Base-by-base conservation (phyloP, 148 eudicot genomes). In the Selenicereus undatus region DNA sequence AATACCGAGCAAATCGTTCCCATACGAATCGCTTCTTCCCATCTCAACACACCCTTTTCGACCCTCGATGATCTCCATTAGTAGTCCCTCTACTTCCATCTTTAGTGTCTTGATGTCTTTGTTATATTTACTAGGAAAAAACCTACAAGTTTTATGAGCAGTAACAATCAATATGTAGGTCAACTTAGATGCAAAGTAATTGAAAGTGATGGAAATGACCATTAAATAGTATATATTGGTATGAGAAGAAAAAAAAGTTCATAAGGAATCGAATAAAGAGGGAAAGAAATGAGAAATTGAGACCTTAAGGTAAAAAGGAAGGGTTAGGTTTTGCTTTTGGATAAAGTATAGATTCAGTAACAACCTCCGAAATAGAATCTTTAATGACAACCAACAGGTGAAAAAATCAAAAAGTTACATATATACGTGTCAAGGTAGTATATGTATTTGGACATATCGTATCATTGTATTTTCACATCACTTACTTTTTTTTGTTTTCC, bases 71-170 rank as follows among this genome's bases (percentile, higher is more conserved):
- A 96, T 96, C 89, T 93, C 97, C 93, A 91, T 88, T 45, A 95
- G 58, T 18, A 91, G 54, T 56, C 85, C 83, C 78, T 95, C 99
- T 13, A 95, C 97, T 75, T 95, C 97, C 76, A 56, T 54, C 82
- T 93, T 95, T 52, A 95, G 39, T 4, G 89, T 75, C 78, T 93
- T 95, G 71, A 93, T 95, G 54, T 93, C 97, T 79, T 93, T 87
- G 83, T 95, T 95, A 70, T 95, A 95, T 77, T 92, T 93, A 82
- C 99, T 95, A 0, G 99, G 99, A n/a, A 95, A 90, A 84, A 90
- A 93, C 80, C 99, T 95, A 80, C 43, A 83, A 48, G 10, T 60
- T 60, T 81, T 18, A 10, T 73, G 12, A 11, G 8, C 20, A 35
- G 69, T 45, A 12, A 9, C 22, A 26, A 13, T 22, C 27, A 66